These are phyloP conservation scores for Saccharomyces uvarum DNA, from an alignment of 1,139 yeast genomes.

Conservation along the genomic window DNA sequence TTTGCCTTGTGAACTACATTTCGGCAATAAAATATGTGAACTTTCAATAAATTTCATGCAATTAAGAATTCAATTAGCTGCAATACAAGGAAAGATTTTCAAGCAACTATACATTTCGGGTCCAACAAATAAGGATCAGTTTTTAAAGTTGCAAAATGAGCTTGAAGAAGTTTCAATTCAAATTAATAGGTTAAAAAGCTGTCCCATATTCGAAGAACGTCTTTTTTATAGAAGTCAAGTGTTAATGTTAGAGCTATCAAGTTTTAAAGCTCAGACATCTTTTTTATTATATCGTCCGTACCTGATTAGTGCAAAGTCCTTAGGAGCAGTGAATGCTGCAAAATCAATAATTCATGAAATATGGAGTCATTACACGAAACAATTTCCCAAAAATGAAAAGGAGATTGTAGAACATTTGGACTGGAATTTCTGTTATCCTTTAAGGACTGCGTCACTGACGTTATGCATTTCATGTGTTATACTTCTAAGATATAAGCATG, in stretches of 20 bases:
- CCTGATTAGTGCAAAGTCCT: conserved; percentile 1
- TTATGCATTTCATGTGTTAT: conserved; percentile 4
- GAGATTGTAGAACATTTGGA: conserved; percentile 4
- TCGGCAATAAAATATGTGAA: neutral
- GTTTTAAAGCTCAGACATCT: conserved; percentile 5
- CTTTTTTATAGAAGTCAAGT: conserved; percentile 4
- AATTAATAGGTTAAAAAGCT: neutral
- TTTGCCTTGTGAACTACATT: neutral
- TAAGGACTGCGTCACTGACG: conserved; percentile 6
- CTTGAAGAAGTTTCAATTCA: neutral
- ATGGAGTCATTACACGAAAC: conserved; percentile 7
- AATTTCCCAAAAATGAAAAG: conserved; percentile 2
- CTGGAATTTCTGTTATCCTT: conserved; percentile 8
- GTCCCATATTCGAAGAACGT: conserved; percentile 3
- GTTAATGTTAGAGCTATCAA: conserved; percentile 6
- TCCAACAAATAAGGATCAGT: neutral
- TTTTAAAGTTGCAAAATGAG: conserved; percentile 1
- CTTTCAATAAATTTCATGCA: neutral
- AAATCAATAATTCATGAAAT: conserved; percentile 4
- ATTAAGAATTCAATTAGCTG: neutral
- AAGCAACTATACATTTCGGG: neutral
- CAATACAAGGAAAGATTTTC: neutral
- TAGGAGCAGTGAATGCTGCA: conserved; percentile 6
- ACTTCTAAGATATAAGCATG: conserved; percentile 2
- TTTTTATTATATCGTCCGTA: conserved; percentile 5